These are phyloP conservation scores for Pouteria glomerata DNA, from an alignment of 148 eudicot species.

Conservation along the genomic window DNA sequence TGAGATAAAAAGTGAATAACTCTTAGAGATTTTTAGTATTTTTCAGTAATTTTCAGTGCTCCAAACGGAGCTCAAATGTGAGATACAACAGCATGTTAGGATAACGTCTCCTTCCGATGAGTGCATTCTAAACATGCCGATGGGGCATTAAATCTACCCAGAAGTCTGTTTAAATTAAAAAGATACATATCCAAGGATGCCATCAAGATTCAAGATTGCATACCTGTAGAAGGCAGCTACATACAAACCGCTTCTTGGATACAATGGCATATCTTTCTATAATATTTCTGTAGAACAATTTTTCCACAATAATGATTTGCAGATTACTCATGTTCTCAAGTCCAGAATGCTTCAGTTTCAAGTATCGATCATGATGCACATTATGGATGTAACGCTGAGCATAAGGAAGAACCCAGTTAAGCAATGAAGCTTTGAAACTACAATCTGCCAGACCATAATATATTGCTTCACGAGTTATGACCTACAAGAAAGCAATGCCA, in stretches of 20 bases:
- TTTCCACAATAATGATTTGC: constrained; percentile 63
- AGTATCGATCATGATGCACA: constrained; percentile 55
- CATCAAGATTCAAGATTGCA: background rate
- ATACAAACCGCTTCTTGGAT: constrained; percentile 57
- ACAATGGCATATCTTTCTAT: constrained; percentile 43
- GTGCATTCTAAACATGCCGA: too few species aligned
- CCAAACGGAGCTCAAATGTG: too few species aligned
- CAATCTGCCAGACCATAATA: constrained; percentile 55
- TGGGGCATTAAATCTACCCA: background rate
- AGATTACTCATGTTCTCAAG: constrained; percentile 34
- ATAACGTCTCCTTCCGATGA: too few species aligned
- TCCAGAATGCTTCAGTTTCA: constrained; percentile 58
- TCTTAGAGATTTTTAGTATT: too few species aligned
- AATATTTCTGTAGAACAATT: constrained; percentile 64
- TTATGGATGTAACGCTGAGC: constrained; percentile 79
- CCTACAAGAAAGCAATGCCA: constrained; percentile 33
- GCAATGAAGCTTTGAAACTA: constrained; percentile 53
- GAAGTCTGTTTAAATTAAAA: background rate
- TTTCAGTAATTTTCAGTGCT: too few species aligned
- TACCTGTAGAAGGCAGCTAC: constrained; percentile 87
- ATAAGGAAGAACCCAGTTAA: constrained; percentile 86
- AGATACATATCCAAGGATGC: background rate
- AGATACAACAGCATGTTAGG: too few species aligned
- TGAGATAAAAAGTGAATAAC: too few species aligned
- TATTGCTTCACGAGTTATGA: constrained; percentile 84